phyloP scores from a whole-genome alignment of 23 red algal species.

The Gracilaria gracilis region DNA sequence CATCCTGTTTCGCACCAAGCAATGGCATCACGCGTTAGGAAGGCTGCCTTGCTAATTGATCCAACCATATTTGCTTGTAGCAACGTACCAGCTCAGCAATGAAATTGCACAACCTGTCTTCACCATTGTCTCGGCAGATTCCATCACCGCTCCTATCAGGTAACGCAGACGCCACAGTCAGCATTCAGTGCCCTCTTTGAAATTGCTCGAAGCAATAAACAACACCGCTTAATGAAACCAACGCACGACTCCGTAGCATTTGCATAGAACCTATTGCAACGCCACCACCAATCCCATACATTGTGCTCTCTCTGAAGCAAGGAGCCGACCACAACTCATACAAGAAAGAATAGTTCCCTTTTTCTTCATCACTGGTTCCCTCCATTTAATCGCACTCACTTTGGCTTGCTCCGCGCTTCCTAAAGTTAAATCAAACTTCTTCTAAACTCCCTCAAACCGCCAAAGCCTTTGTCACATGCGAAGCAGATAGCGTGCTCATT shows the following conservation, averaged over 20 bases:
- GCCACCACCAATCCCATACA: conserved; percentile 59
- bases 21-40: background rate
- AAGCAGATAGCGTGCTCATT: too few relatives aligned
- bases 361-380: background rate
- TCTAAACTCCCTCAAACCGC: too few relatives aligned
- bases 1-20: conserved; percentile 9
- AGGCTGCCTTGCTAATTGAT: too few relatives aligned
- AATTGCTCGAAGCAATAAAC: too few relatives aligned
- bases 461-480: too few relatives aligned
- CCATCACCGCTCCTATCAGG: conserved; percentile 10
- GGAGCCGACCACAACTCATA: conserved; percentile 53
- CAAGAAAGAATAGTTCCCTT: conserved; percentile 18
- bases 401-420: background rate
- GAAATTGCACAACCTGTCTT: conserved; percentile 60
- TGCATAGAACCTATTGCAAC: conserved; percentile 39
- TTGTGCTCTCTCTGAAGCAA: conserved; percentile 42
- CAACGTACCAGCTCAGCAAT: conserved; percentile 61
- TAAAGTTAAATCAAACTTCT: too few relatives aligned
- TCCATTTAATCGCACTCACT: background rate
- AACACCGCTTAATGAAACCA: too few relatives aligned
- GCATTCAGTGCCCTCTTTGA: too few relatives aligned
- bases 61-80: too few relatives aligned
- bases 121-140: conserved; percentile 59
- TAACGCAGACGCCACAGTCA: background rate
- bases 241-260: conserved; percentile 28